Base-by-base conservation (phyloP, 352 stramenopile species). In the Globisporangium ultimum region DNA sequence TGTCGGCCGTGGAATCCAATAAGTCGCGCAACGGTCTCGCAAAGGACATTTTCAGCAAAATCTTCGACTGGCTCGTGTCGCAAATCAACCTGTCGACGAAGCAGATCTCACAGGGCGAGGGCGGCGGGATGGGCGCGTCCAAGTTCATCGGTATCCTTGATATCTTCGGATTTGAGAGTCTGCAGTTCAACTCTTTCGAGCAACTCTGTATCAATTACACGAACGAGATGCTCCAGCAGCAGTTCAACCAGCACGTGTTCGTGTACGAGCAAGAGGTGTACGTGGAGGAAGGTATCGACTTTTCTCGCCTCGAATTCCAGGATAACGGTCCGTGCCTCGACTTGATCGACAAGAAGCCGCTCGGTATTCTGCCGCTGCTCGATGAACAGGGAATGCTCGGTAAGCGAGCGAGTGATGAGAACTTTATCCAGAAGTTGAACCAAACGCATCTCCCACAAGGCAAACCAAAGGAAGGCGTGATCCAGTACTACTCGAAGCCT, bases 201-300 rank as follows among this genome's bases (percentile, higher is more conserved):
- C 96, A 99, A 61, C 76, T 98, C 12, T 98, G 93, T 66, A 98
- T 98, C 72, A 98, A 98, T 74, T 98, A 97, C 71, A 97, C 88
- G 47, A 98, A 98, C 67, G 93, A 98, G 67, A 98, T 97, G 90
- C 72, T 98, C 9, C 93, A 98, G 70, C 87, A 96, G 61, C 87
- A 96, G 61, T 97, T 96, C 71, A 98, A 98, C 73, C 89, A 98
- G 71, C 91, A 98, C 80, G 96, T 98, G 5, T 98, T 99, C 58
- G 97, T 98, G 64, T 92, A 98, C 55, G 97, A 99, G 66, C 96
- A 99, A 63, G 82, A 98, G 50, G 91, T 98, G 49, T 99, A 99
- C 72, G 89, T 98, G 58, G 89, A 96, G 52, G 97, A 99, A 87
- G 92, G 92, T 17, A 97, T 98, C 48, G 80, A 96, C 46, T 96